Base-by-base conservation (phyloP, 805 yeast genomes). In the Teunomyces pallodes region DNA sequence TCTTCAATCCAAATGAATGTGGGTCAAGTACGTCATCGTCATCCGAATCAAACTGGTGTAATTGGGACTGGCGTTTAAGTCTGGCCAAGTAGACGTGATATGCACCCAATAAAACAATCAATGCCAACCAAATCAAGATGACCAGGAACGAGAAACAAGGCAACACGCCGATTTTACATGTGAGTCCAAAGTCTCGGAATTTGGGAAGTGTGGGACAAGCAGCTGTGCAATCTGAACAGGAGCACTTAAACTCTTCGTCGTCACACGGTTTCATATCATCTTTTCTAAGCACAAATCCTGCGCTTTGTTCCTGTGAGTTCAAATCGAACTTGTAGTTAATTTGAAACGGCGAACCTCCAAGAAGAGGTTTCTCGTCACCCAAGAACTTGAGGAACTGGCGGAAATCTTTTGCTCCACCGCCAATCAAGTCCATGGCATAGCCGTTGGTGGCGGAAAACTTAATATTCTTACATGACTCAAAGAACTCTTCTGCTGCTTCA, bases 331-430 rank as follows among this genome's bases (percentile, higher is more conserved):
- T 67, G 64, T 82, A 90, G 62, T 90, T 86, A 52, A 92, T 91
- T 64, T 92, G 98, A 63, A 92, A 90, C 0, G 97, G 97, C 0
- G 96, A 89, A 0, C 99, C 99, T 0, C 98, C 97, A 3, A 92
- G 72, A 57, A 89, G 55, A 0, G 98, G 98, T 64, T 92, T 91
- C 57, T 90, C 95, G 62, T 92, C 98, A 9, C 98, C 98, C 45
- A 94, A 67, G 60, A 92, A 94, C 67, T 90, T 87, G 55, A 92
- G 70, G 61, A 92, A 92, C 46, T 82, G 81, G 29, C 72, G 57
- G 64, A 81, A 87, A 56, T 83, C 80, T 46, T 75, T 77, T 2
- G 98, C 97, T 1, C 98, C 98, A n/a, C 99, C 99, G 6, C 99
- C 99, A 36, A 92, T 84, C 36, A 92, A 75, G 62, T 92, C 98